Conservation (phyloP, 768 basidiomycete species). For the Amanita thiersii region DNA sequence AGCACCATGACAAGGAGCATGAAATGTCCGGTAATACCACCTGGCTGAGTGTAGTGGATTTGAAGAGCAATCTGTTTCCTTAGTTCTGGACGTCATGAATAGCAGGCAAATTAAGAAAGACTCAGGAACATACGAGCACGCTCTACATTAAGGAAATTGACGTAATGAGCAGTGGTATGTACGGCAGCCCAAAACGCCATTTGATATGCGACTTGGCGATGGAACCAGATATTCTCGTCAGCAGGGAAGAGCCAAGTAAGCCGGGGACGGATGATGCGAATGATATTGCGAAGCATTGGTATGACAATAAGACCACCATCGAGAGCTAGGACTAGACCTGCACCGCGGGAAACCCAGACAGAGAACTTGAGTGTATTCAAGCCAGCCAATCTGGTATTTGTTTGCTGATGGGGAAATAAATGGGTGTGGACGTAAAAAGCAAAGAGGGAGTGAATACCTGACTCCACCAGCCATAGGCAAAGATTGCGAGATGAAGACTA, state of each 20-base stretch:
- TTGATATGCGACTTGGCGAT: constrained; percentile 89
- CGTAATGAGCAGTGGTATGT: constrained; percentile 89
- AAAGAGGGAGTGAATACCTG: constrained; percentile 41
- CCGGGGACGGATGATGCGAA: constrained; percentile 75
- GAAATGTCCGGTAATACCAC: constrained; percentile 92
- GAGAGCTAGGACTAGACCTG: constrained; percentile 83
- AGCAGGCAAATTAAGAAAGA: neutral
- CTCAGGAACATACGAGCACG: constrained; percentile 54
- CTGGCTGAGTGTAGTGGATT: constrained; percentile 84
- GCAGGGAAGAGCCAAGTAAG: constrained; percentile 81
- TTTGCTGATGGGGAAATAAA: constrained; percentile 31
- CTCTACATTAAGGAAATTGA: constrained; percentile 91
- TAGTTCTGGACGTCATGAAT: constrained; percentile 48
- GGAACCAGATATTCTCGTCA: constrained; percentile 96
- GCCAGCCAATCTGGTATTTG: constrained; percentile 55
- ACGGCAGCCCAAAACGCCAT: constrained; percentile 92
- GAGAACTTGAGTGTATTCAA: constrained; percentile 78
- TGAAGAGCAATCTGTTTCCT: constrained; percentile 68
- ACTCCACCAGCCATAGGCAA: constrained; percentile 83
- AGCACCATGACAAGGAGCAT: constrained; percentile 92
- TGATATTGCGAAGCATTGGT: constrained; percentile 84
- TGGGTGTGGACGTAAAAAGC: neutral
- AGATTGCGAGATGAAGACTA: constrained; percentile 63
- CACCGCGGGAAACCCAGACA: constrained; percentile 87
- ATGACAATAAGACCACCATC: constrained; percentile 82